A percentile compares a stretch with the other conserved stretches of the same genome.
These are phyloP conservation scores for Dactylellina cionopaga DNA, from an alignment of 2,329 filamentous ascomycete genomes.

Conservation along the genomic window DNA sequence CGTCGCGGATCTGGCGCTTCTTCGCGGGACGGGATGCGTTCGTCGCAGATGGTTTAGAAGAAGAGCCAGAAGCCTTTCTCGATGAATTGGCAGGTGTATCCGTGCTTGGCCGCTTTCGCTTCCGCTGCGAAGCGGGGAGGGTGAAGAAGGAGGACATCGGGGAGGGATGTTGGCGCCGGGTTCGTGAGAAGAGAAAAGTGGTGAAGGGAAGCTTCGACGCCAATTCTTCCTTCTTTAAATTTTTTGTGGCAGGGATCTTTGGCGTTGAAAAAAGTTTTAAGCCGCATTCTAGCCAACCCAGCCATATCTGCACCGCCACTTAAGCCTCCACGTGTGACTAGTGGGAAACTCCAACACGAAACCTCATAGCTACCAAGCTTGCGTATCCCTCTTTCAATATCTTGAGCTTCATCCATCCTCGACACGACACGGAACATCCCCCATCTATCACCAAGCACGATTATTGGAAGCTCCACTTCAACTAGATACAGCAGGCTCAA, in stretches of 20 bases:
- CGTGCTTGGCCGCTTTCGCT: slow-evolving; percentile 78
- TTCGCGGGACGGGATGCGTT: slow-evolving; percentile 62
- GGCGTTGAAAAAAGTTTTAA: slow-evolving; percentile 24
- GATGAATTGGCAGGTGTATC: slow-evolving; percentile 62
- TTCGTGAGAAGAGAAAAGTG: neutral
- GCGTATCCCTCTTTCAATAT: slow-evolving; percentile 22
- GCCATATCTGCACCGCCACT: slow-evolving; percentile 20
- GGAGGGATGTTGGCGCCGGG: neutral
- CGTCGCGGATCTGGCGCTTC: slow-evolving; percentile 67
- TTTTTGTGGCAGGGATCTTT: slow-evolving; percentile 48
- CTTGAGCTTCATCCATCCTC: slow-evolving; percentile 40
- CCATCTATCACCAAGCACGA: slow-evolving; percentile 15
- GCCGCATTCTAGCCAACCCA: slow-evolving; percentile 23
- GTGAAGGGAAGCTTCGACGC: slow-evolving; percentile 18
- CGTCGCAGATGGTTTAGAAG: slow-evolving; percentile 61
- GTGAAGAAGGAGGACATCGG: slow-evolving; percentile 96
- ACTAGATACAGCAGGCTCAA: neutral
- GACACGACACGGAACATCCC: slow-evolving; percentile 19
- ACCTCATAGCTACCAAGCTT: slow-evolving; percentile 27
- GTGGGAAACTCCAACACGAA: slow-evolving; percentile 43
- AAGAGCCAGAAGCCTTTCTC: slow-evolving; percentile 64
- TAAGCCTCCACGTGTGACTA: neutral
- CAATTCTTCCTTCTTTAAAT: slow-evolving; percentile 24
- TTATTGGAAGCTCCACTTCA: neutral
- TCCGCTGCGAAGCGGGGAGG: slow-evolving; percentile 83